Evolutionary conservation across 805 yeast genomes (phyloP).

Genomic region (Ogataea salicorniae): DNA sequence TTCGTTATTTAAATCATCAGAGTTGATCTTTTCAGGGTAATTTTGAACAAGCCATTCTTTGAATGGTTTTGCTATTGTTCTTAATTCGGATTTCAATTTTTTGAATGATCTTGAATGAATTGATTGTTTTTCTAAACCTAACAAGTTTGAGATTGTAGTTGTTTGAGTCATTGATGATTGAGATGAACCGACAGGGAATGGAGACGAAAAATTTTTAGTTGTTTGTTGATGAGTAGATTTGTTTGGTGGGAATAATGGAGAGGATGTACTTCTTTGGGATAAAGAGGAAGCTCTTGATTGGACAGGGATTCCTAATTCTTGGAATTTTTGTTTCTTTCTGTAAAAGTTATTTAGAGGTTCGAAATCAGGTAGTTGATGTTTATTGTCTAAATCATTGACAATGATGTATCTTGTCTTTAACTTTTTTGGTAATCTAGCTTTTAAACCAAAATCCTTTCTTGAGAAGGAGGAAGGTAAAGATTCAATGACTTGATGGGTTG

Average conservation of each 20-base stretch:
- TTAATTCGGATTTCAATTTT: constrained; percentile 35
- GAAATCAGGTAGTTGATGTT: constrained; percentile 64
- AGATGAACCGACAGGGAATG: background rate
- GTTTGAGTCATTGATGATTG: constrained; percentile 10
- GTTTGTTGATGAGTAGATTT: background rate
- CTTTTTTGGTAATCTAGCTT: constrained; percentile 61
- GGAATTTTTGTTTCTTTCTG: constrained; percentile 60
- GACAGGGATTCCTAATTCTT: constrained; percentile 58
- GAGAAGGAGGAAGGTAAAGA: constrained; percentile 60
- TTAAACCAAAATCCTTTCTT: constrained; percentile 74
- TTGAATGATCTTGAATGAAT: constrained; percentile 17
- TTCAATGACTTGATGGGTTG: constrained; percentile 70
- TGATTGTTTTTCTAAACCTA: constrained; percentile 22
- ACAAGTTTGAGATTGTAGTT: constrained; percentile 19
- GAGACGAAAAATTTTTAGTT: background rate
- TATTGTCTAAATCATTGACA: constrained; percentile 61
- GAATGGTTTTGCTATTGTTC: constrained; percentile 46
- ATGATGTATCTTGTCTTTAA: constrained; percentile 55
- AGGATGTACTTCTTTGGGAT: constrained; percentile 13
- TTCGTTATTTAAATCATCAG: constrained; percentile 32
- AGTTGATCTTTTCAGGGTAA: constrained; percentile 38
- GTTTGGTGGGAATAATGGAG: constrained; percentile 37
- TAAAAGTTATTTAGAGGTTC: constrained; percentile 57
- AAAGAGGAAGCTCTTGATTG: constrained; percentile 14
- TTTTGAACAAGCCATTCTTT: constrained; percentile 47